Conservation (phyloP, 495 filamentous ascomycete species). For the Lasiosphaeris hirsuta region DNA sequence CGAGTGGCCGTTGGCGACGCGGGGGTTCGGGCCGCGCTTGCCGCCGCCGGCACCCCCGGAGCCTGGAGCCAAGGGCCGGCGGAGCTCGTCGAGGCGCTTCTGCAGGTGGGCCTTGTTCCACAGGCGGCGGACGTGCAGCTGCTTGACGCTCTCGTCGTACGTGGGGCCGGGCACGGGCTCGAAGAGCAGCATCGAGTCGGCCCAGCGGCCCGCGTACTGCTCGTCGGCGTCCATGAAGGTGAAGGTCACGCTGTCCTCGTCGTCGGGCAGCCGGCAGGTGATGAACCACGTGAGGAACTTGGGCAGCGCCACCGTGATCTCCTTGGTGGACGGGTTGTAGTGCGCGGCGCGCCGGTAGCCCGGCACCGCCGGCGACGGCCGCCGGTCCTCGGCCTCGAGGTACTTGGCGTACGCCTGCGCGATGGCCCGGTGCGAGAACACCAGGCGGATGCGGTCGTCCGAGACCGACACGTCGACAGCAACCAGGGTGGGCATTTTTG, state of each 20-base stretch:
- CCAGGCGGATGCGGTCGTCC: conserved; percentile 27
- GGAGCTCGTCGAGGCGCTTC: conserved; percentile 23
- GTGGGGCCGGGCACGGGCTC: conserved; percentile 16
- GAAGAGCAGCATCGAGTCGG: conserved; percentile 26
- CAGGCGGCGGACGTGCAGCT: conserved; percentile 29
- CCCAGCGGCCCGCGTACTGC: conserved; percentile 21
- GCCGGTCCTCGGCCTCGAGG: conserved; percentile 24
- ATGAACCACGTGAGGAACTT: conserved; percentile 35
- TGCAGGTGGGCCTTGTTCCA: conserved; percentile 26
- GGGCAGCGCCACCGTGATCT: conserved; percentile 28
- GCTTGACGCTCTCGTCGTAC: conserved; percentile 18
- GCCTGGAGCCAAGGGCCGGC: background rate
- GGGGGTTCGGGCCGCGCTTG: background rate
- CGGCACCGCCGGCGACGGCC: conserved; percentile 9
- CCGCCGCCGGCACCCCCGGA: no score
- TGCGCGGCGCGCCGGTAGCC: conserved; percentile 23
- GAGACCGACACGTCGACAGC: conserved; percentile 31
- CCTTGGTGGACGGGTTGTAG: conserved; percentile 20
- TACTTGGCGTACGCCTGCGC: conserved; percentile 29
- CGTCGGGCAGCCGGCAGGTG: conserved; percentile 34
- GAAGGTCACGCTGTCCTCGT: conserved; percentile 33
- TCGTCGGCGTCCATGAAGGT: conserved; percentile 24
- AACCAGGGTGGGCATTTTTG: conserved; percentile 29
- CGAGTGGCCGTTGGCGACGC: no score
- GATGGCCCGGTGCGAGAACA: conserved; percentile 32